phyloP scores from a whole-genome alignment of 495 filamentous ascomycete genomes.

The Hypoxylon crocopeplum region DNA sequence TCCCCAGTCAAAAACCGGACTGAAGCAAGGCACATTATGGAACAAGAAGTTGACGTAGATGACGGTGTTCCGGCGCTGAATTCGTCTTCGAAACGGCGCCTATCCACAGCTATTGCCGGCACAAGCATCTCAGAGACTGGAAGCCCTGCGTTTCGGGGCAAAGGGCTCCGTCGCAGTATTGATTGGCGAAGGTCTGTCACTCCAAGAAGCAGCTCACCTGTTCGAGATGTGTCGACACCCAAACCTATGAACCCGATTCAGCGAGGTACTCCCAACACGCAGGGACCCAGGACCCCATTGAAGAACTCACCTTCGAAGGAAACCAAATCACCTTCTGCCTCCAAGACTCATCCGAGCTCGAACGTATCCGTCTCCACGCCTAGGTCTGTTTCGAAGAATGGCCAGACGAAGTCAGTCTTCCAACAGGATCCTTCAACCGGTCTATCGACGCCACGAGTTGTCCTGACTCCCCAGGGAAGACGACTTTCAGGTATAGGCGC shows the following conservation, averaged over 20 bases:
- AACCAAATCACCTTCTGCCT: slow-evolving; percentile 39
- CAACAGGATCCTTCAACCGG: slow-evolving; percentile 64
- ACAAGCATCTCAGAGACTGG: slow-evolving; percentile 63
- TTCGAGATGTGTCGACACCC: slow-evolving; percentile 45
- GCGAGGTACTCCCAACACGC: slow-evolving; percentile 59
- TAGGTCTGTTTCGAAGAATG: slow-evolving; percentile 31
- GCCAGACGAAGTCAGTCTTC: slow-evolving; percentile 57
- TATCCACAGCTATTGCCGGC: slow-evolving; percentile 46
- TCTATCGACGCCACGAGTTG: slow-evolving; percentile 65
- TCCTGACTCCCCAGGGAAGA: slow-evolving; percentile 67
- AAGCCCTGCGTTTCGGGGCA: slow-evolving; percentile 64
- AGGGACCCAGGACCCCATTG: slow-evolving; percentile 58
- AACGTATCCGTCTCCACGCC: slow-evolving; percentile 20
- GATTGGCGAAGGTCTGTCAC: slow-evolving; percentile 50
- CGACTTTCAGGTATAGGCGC: slow-evolving; percentile 77
- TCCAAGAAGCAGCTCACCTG: slow-evolving; percentile 43
- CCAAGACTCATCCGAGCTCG: slow-evolving; percentile 1
- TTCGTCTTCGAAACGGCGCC: slow-evolving; percentile 45
- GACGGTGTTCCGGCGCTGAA: slow-evolving; percentile 63
- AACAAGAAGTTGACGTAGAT: slow-evolving; percentile 62
- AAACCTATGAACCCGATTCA: slow-evolving; percentile 59
- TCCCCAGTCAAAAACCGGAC: slow-evolving; percentile 46
- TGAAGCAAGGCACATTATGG: slow-evolving; percentile 65
- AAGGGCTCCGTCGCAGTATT: slow-evolving; percentile 60
- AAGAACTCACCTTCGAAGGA: slow-evolving; percentile 54